Evolutionary conservation across 2,329 filamentous ascomycete species (phyloP), one percentile per base, ranked within the genome.

Genomic region (Claviceps sp.): DNA sequence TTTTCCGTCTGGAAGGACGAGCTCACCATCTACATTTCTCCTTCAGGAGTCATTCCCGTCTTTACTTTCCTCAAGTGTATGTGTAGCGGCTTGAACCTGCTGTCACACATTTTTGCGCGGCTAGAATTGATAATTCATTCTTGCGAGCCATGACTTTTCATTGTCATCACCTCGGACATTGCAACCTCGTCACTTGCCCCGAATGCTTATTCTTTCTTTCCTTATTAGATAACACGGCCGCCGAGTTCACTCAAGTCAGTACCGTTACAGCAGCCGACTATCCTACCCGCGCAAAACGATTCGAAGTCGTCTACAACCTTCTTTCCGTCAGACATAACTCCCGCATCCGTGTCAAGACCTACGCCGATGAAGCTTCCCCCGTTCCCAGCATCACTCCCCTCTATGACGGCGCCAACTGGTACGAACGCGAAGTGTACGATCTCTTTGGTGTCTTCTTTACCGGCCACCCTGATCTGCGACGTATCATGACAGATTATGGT

Each of bases 1-100:
- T 97, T 97, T 75, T 95, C 90, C 13, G 91, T 98, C 52, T 98
- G 93, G 93, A 98, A 98, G 75, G 93, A 98, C 67, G 93, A 98
- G 72, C 82, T 98, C 66, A 89, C 86, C 61, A 88, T 96, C 68
- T 91, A 94, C 71, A 93, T 97, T 64, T 77, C 88, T 47, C 93
- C 93, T 1, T 73, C 86, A 39, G 93, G 88, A 59, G 82, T 97
- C 61, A 80, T 96, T 60, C 93, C 93, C 40, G 86, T 95, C 62
- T 90, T 98, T 70, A 82, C 79, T 55, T 98, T 98, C 75, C 78
- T 98, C 62, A 97, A 97, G 74, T 80, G 80, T 82, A 65, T 53
- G 65, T 62, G 65, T 62, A 13, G 46, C 36, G n/a, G 20, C 8
- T 9, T 26, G 9, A 14, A 14, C 17, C 26, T 26, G 2, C 16